phyloP scores from a whole-genome alignment of 106 monocot species.

The Dendrobium huoshanense region DNA sequence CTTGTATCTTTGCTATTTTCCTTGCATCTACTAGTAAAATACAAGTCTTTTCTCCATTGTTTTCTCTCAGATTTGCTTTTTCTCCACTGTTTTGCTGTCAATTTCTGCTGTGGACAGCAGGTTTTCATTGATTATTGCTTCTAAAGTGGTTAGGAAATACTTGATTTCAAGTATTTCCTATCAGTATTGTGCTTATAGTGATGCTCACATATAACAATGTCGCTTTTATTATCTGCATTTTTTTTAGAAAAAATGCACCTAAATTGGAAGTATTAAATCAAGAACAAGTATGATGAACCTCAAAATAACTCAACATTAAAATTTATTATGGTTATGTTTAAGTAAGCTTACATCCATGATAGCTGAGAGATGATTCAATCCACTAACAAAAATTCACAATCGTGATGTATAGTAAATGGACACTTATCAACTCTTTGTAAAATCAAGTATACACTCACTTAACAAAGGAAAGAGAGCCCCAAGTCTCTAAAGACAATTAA shows the following conservation, averaged over 20 bases:
- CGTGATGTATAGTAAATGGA: neutral
- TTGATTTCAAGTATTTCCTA: too few relatives aligned
- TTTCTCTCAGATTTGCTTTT: too few relatives aligned
- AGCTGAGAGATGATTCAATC: neutral
- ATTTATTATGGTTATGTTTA: neutral
- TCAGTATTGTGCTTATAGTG: neutral
- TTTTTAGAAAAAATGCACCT: neutral
- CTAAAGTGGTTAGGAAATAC: too few relatives aligned
- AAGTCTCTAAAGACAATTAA: neutral
- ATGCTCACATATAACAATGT: neutral
- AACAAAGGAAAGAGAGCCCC: neutral
- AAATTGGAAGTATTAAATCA: neutral
- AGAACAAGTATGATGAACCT: neutral
- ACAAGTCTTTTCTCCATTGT: too few relatives aligned
- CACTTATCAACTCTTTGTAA: neutral
- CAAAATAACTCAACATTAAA: neutral
- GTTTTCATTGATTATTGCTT: too few relatives aligned
- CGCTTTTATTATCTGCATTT: neutral
- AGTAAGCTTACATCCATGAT: neutral
- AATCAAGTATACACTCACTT: neutral
- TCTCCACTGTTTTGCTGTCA: too few relatives aligned
- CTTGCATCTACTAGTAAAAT: too few relatives aligned
- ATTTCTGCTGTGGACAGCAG: too few relatives aligned
- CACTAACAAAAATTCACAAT: neutral
- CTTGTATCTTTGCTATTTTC: too few relatives aligned